Evolutionary conservation across 495 filamentous ascomycete genomes (phyloP).

Genomic region (Lasiosphaeris hirsuta): DNA sequence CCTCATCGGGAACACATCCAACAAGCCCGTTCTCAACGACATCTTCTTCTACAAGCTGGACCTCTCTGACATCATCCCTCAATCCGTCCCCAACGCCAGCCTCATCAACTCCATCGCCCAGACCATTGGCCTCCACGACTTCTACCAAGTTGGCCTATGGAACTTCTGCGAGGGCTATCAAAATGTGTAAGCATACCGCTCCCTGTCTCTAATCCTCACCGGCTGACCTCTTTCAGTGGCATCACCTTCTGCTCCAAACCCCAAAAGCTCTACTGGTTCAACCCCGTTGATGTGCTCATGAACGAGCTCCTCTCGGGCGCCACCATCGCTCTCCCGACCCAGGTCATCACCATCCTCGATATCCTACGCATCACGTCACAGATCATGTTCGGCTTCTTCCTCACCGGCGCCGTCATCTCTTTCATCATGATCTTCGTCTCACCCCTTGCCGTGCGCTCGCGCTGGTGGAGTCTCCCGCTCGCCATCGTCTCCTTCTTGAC

Average conservation of each 20-base stretch:
- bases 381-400: constrained; percentile 88
- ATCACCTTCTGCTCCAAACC: constrained; percentile 73
- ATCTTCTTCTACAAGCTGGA: constrained; percentile 84
- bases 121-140: constrained; percentile 84
- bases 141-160: constrained; percentile 92
- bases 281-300: constrained; percentile 76
- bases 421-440: constrained; percentile 53
- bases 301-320: constrained; percentile 77
- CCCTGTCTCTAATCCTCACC: too few species aligned
- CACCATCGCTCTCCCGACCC: constrained; percentile 72
- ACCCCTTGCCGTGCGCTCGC: constrained; percentile 40
- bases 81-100: constrained; percentile 66
- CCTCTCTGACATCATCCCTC: constrained; percentile 78
- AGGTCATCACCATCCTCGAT: constrained; percentile 66
- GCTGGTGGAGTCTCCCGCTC: constrained; percentile 45
- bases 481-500: constrained; percentile 63
- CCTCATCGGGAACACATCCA: constrained; percentile 65
- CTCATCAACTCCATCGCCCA: constrained; percentile 89
- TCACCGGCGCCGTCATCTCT: constrained; percentile 63
- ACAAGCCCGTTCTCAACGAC: constrained; percentile 54
- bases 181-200: neutral
- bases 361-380: constrained; percentile 76
- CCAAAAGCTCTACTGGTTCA: constrained; percentile 76
- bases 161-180: constrained; percentile 56
- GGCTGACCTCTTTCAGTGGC: constrained; percentile 37